These are phyloP conservation scores for Rubus parviflorus DNA, from an alignment of 306 rosid species.

Conservation along the genomic window DNA sequence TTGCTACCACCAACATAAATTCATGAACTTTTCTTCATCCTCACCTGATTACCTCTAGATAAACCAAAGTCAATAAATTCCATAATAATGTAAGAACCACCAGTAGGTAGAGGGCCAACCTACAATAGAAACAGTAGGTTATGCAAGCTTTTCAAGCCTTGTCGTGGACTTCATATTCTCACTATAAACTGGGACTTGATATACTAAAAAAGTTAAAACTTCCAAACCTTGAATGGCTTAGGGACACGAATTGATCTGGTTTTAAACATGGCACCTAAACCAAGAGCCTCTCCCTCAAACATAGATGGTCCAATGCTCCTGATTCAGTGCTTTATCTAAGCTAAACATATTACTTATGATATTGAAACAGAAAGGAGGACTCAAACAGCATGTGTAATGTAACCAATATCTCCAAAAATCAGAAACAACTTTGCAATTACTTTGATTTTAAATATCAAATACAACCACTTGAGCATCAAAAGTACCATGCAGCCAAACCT, in stretches of 20 bases:
- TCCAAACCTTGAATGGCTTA: constrained; percentile 76
- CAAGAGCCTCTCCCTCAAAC: constrained; percentile 97
- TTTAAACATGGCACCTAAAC: constrained; percentile 85
- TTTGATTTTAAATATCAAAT: background rate
- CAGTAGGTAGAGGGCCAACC: constrained; percentile 81
- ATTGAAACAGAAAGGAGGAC: constrained; percentile 11
- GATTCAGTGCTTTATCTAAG: constrained; percentile 42
- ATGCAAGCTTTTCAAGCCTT: constrained; percentile 20
- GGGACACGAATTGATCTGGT: constrained; percentile 77
- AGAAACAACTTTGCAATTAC: constrained; percentile 6
- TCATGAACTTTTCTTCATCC: constrained; percentile 19
- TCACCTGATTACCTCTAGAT: constrained; percentile 80
- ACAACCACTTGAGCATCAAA: constrained; percentile 12
- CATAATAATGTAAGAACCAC: constrained; percentile 95
- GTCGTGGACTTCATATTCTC: background rate
- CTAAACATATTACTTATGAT: background rate
- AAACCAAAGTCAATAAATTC: constrained; percentile 82
- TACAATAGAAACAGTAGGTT: constrained; percentile 43
- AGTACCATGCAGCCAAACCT: constrained; percentile 44
- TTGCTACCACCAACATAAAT: constrained; percentile 13
- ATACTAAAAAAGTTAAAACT: constrained; percentile 11
- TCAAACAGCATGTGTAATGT: background rate
- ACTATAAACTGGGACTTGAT: constrained; percentile 4
- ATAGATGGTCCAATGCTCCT: constrained; percentile 91
- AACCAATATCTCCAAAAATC: background rate